Evolutionary conservation across 179 eudicot genomes (phyloP), one percentile per base, ranked within the genome.

Genomic region (Beta corolliflora): DNA sequence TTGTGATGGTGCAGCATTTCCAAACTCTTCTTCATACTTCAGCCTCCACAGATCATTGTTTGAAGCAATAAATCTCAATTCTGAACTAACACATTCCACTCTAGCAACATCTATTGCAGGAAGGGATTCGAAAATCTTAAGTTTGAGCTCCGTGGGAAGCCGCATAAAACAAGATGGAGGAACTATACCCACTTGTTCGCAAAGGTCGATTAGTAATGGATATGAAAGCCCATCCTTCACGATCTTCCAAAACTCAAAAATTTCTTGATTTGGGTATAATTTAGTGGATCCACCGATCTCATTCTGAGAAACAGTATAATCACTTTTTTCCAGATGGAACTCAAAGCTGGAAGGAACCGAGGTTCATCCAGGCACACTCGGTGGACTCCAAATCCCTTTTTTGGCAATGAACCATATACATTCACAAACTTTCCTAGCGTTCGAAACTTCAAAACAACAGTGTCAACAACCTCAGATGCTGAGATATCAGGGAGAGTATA

Each of bases 61-160:
- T 2, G 93, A 91, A 31, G 92, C 83, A 44, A 94, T 63, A 66
- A 89, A 91, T 41, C 87, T 73, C 87, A 96, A 66, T 77, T 96
- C 99, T 5, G 91, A 83, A 72, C 89, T 89, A 36, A 84, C 88
- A 81, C 93, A 90, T 21, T 89, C 89, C 75, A 85, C 84, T 82
- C 76, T 89, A 3, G 96, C 96, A 79, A 94, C 75, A 77, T 88
- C 93, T 14, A 68, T 81, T n/a, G 92, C 94, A 64, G 94, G 90
- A 78, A 94, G 89, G 45, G 82, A 82, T 78, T 91, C 96, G 80
- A 96, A 31, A 61, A 96, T 91, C 85, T 83, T 87, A 52, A 94
- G 89, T 82, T 94, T 94, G 71, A 96, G 89, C 41, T 94, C 98
- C 1, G 90, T 91, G 5, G 97, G 98, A 5, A 96, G 93, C 52